Percentiles rank a stretch among this genome's conserved stretches.
Conservation (phyloP, 192 early-diverging fungal genomes). For the Obelidium mucronatum region DNA sequence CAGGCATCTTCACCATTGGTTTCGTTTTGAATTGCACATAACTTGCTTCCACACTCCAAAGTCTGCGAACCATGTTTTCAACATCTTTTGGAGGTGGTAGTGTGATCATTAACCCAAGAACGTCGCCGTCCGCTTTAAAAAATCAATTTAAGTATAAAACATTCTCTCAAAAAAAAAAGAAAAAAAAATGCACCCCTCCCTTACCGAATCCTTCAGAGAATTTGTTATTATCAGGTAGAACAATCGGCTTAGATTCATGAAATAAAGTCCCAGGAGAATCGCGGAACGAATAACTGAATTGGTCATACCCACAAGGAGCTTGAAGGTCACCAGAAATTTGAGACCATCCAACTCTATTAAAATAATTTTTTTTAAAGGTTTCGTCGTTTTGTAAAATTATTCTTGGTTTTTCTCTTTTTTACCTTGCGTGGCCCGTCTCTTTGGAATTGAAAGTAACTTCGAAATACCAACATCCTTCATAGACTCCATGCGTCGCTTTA, state of each 20-base stretch:
- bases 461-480: constrained; percentile 78
- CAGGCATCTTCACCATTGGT: constrained; percentile 42
- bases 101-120: constrained; percentile 47
- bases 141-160: constrained; percentile 27
- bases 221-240: background rate
- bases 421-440: constrained; percentile 59
- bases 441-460: constrained; percentile 65
- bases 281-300: constrained; percentile 75
- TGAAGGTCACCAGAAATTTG: constrained; percentile 81
- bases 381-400: too few relatives aligned
- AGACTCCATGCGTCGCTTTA: constrained; percentile 78
- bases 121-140: constrained; percentile 49
- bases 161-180: too few relatives aligned
- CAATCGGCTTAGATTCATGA: constrained; percentile 46
- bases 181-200: background rate
- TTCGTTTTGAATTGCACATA: constrained; percentile 46
- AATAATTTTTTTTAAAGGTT: too few relatives aligned
- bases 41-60: constrained; percentile 35
- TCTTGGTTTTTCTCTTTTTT: too few relatives aligned
- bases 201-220: constrained; percentile 5
- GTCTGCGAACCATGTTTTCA: constrained; percentile 42
- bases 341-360: constrained; percentile 74
- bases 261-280: constrained; percentile 73
- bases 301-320: constrained; percentile 77
- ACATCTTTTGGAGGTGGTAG: constrained; percentile 34